These are phyloP conservation scores for Tripterygium wilfordii DNA, from an alignment of 177 flowering plant genomes.

Conservation along the genomic window DNA sequence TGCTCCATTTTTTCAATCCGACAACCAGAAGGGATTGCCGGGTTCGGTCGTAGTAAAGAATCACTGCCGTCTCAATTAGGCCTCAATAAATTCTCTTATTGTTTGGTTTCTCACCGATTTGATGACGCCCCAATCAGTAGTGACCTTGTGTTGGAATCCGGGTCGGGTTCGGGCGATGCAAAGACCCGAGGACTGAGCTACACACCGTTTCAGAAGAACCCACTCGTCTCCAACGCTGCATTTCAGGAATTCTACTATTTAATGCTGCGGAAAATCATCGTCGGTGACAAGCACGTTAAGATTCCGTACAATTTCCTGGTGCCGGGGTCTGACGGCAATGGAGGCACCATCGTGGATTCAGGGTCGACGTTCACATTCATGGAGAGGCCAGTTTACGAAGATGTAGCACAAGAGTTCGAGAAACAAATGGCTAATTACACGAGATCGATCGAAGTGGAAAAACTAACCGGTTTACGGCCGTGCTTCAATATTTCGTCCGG, in stretches of 20 bases:
- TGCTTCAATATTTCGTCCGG: constrained; percentile 54
- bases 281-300: constrained; percentile 35
- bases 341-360: constrained; percentile 81
- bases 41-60: constrained; percentile 70
- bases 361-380: constrained; percentile 81
- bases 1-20: constrained; percentile 66
- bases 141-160: constrained; percentile 34
- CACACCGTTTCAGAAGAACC: constrained; percentile 60
- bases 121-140: constrained; percentile 47
- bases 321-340: constrained; percentile 50
- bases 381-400: constrained; percentile 40
- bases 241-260: constrained; percentile 45
- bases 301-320: constrained; percentile 44
- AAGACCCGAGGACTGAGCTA: constrained; percentile 38
- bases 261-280: constrained; percentile 26
- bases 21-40: constrained; percentile 77
- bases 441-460: constrained; percentile 40
- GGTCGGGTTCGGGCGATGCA: constrained; percentile 15
- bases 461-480: constrained; percentile 45
- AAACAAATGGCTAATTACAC: constrained; percentile 31
- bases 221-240: constrained; percentile 16
- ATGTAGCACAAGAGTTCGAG: constrained; percentile 35
- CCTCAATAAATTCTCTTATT: constrained; percentile 62
- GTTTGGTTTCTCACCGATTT: constrained; percentile 59
- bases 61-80: constrained; percentile 72